A percentile compares a stretch with the other conserved stretches of the same genome.
Conservation (phyloP, 2,329 filamentous ascomycete species). For the Cryphonectria nitschkei region DNA sequence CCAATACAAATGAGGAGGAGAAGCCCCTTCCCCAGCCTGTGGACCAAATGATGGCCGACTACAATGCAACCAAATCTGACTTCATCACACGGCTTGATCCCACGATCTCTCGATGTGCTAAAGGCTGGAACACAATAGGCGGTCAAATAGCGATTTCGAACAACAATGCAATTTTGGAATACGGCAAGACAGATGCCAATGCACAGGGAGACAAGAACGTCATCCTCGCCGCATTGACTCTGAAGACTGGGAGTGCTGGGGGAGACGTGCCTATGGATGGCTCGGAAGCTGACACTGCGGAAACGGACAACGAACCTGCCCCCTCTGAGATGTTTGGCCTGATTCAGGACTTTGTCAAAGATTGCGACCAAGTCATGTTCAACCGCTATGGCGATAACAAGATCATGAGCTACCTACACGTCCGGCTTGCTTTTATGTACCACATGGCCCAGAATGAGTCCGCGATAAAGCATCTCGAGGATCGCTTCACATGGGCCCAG, state of each 20-base stretch:
- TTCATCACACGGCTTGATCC: constrained; percentile 60
- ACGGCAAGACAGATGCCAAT: constrained; percentile 44
- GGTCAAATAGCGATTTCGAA: constrained; percentile 63
- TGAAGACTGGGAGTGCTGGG: neutral
- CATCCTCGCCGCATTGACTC: constrained; percentile 46
- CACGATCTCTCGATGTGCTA: constrained; percentile 56
- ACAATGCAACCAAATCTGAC: constrained; percentile 33
- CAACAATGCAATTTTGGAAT: constrained; percentile 58
- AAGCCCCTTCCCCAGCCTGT: constrained; percentile 28
- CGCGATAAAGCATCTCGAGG: constrained; percentile 50
- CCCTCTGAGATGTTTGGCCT: constrained; percentile 37
- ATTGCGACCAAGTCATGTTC: constrained; percentile 53
- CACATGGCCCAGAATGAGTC: constrained; percentile 46
- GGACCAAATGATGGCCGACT: constrained; percentile 36
- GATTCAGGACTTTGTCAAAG: constrained; percentile 46
- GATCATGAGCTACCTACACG: constrained; percentile 65
- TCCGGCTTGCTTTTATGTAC: constrained; percentile 62
- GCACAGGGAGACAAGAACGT: constrained; percentile 39
- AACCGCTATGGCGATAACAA: constrained; percentile 59
- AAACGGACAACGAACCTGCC: constrained; percentile 9
- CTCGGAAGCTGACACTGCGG: constrained; percentile 2
- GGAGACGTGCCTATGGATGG: constrained; percentile 16
- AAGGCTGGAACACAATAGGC: constrained; percentile 57
- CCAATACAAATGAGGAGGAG: constrained; percentile 23
- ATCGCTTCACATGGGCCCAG: constrained; percentile 44